Base-by-base conservation (phyloP, 768 basidiomycete species). In the Podaxis sp. region DNA sequence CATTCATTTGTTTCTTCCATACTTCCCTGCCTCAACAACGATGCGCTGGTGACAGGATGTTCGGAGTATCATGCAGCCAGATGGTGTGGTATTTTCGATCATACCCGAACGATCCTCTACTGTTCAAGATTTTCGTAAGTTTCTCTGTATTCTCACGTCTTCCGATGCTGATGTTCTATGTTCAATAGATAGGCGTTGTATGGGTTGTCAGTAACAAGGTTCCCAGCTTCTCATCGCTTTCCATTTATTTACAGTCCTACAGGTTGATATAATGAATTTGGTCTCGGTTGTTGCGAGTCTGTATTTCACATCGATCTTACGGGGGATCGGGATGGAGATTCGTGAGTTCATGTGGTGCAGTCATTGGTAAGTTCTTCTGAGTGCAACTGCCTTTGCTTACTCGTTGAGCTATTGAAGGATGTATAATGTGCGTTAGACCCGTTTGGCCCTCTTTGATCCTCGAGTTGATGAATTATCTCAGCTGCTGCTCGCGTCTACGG, bases 71-170 rank as follows among this genome's bases (percentile, higher is more conserved):
- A 7, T 51, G 36, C 36, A 59, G 49, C 17, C 57, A 59, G 22
- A 51, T 51, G 17, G 36, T 38, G 2, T 59, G 57, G 57, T 59
- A 59, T 27, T 59, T 59, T 15, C 57, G 57, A 38, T 52, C 57
- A 3, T 59, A 59, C 19, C 36, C 57, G 12, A 29, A 24, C 17
- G 57, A 59, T 25, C 57, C 57, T 17, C n/a, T 19, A 37, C 19
- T 9, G 3, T 59, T 59, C 57, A 59, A 51, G 43, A 12, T 22
- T 17, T 59, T 59, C 13, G 57, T 59, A 33, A 22, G 57, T 6
- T 19, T 0, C 5, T 17, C 11, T 50, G 15, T 38, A 6, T 19
- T 11, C 19, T 12, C 33, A 15, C 27, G 1, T 22, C 17, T 12
- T 38, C 17, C 9, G 17, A 19, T 2, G 36, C 36, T 22, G 33